phyloP scores from a whole-genome alignment of 2,329 filamentous ascomycete genomes.

The Epichloe baconii region DNA sequence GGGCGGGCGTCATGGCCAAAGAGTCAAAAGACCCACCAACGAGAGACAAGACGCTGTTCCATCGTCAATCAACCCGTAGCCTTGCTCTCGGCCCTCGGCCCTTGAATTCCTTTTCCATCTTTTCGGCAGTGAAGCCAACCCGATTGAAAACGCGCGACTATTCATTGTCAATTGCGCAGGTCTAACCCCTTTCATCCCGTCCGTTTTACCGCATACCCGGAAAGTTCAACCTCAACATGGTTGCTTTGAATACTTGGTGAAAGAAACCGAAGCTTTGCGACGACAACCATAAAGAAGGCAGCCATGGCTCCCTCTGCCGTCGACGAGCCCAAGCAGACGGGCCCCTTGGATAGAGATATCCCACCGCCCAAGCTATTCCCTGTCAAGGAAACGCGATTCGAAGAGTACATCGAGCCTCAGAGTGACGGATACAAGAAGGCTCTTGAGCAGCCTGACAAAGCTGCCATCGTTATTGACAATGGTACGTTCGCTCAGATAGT shows the following conservation, averaged over 20 bases:
- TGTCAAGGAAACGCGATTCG: slow-evolving; percentile 50
- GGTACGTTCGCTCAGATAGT: slow-evolving; percentile 38
- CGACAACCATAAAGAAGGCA: slow-evolving; percentile 6
- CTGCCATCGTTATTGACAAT: slow-evolving; percentile 95
- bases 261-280: slow-evolving; percentile 4
- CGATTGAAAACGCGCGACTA: background rate
- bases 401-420: slow-evolving; percentile 38
- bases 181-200: background rate
- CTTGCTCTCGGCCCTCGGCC: slow-evolving; percentile 13
- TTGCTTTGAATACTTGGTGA: background rate
- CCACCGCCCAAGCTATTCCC: slow-evolving; percentile 44
- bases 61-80: slow-evolving; percentile 23
- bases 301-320: slow-evolving; percentile 42
- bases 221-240: slow-evolving; percentile 3
- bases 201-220: slow-evolving; percentile 3
- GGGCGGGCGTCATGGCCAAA: slow-evolving; percentile 1
- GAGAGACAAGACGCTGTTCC: slow-evolving; percentile 3
- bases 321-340: slow-evolving; percentile 27
- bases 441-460: slow-evolving; percentile 40
- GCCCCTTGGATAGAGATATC: slow-evolving; percentile 28
- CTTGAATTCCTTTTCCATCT: background rate
- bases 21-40: slow-evolving; percentile 8
- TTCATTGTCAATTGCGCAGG: background rate
- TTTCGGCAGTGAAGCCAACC: background rate
- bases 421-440: slow-evolving; percentile 61